Evolutionary conservation across 306 rosid species (phyloP).

Genomic region (Medicago lupulina): DNA sequence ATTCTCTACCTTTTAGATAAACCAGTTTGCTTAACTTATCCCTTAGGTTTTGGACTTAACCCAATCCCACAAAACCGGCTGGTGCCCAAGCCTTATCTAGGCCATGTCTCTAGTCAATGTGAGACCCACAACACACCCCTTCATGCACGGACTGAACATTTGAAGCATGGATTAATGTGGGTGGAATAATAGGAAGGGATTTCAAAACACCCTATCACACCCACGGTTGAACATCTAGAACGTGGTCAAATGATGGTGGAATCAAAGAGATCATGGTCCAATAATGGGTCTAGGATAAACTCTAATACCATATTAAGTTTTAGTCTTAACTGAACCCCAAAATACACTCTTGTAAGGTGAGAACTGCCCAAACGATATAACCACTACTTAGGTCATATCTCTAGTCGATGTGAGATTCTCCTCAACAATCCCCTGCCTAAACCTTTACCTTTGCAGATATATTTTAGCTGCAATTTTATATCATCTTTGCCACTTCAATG

Average conservation of each 20-base stretch:
- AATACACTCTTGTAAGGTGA: not conserved
- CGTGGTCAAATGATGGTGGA: not conserved
- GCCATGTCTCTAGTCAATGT: not conserved
- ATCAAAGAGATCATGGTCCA: conserved; percentile 7
- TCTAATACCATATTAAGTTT: not conserved
- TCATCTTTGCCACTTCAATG: conserved; percentile 9
- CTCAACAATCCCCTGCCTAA: conserved; percentile 3
- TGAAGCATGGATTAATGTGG: not conserved
- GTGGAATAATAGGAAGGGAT: not conserved
- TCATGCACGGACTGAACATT: not conserved
- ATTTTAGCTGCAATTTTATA: conserved; percentile 17
- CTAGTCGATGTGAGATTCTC: not conserved
- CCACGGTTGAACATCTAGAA: not conserved
- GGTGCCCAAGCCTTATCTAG: not conserved
- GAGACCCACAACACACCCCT: not conserved
- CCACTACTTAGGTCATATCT: not conserved
- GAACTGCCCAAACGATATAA: not conserved
- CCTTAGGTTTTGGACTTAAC: conserved; percentile 5
- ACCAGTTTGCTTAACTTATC: conserved; percentile 27
- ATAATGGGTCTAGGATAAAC: not conserved
- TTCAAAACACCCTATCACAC: not conserved
- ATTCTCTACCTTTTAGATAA: conserved; percentile 16
- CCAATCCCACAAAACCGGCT: not conserved
- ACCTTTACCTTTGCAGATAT: conserved; percentile 36
- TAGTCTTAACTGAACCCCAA: not conserved